These are phyloP conservation scores for Wickerhamomyces canadensis DNA, from an alignment of 805 yeast species.

Conservation along the genomic window DNA sequence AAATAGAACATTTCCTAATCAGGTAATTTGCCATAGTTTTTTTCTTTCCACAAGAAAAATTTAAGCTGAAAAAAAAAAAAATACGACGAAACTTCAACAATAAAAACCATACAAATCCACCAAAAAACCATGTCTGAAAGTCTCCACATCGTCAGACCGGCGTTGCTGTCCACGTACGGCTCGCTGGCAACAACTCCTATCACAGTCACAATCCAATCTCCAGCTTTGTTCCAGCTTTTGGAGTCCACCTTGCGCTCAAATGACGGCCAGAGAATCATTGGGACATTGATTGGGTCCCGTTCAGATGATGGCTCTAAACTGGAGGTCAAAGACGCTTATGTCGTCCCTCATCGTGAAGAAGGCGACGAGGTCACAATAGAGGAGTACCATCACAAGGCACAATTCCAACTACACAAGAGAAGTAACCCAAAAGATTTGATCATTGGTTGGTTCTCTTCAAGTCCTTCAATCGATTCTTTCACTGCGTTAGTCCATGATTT, in stretches of 20 bases:
- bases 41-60: constrained; percentile 1
- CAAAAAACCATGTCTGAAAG: constrained; percentile 15
- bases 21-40: background rate
- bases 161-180: constrained; percentile 16
- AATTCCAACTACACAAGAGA: constrained; percentile 66
- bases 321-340: constrained; percentile 68
- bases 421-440: constrained; percentile 75
- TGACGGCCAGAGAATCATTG: constrained; percentile 62
- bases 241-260: constrained; percentile 61
- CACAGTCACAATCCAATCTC: constrained; percentile 52
- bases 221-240: constrained; percentile 71
- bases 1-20: background rate
- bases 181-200: constrained; percentile 36
- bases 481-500: constrained; percentile 79
- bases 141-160: constrained; percentile 25
- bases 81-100: background rate
- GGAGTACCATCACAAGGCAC: constrained; percentile 66
- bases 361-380: constrained; percentile 75
- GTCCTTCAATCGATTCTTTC: constrained; percentile 56
- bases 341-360: constrained; percentile 74
- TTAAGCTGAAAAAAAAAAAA: background rate
- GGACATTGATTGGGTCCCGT: constrained; percentile 75
- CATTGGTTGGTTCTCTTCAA: constrained; percentile 80
- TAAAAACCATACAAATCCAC: background rate
- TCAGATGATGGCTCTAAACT: constrained; percentile 78